Evolutionary conservation across 78 protist species (phyloP).

Genomic region (Speleostelium caveatum): DNA sequence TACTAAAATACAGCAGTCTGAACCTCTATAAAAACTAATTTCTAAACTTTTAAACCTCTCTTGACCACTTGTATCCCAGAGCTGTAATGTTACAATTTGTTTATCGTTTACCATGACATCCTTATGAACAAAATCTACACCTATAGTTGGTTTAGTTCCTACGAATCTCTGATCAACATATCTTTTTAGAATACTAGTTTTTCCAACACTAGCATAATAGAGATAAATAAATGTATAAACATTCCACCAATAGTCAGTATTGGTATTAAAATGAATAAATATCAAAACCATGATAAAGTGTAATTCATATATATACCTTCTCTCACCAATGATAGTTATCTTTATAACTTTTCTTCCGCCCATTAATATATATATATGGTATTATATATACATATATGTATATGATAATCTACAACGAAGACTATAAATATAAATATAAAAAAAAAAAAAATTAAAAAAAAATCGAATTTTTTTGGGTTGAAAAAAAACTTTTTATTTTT

Average conservation of each 20-base stretch:
- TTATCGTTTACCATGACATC: slow-evolving; percentile 69
- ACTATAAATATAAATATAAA: too few relatives aligned
- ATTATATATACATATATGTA: too few relatives aligned
- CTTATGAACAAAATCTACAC: slow-evolving; percentile 67
- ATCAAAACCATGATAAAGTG: background rate
- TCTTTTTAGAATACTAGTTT: slow-evolving; percentile 71
- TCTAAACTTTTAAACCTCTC: slow-evolving; percentile 85
- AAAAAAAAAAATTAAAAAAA: too few relatives aligned
- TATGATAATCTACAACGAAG: too few relatives aligned
- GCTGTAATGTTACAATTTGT: slow-evolving; percentile 65
- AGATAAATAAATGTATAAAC: background rate
- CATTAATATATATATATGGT: too few relatives aligned
- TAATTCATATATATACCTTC: slow-evolving; percentile 20
- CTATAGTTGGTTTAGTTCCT: slow-evolving; percentile 73
- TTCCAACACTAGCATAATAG: slow-evolving; percentile 37
- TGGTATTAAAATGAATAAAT: background rate
- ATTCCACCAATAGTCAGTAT: background rate
- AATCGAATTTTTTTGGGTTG: too few relatives aligned
- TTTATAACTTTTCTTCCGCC: slow-evolving; percentile 50
- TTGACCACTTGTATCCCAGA: slow-evolving; percentile 86
- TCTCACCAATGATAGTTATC: slow-evolving; percentile 66
- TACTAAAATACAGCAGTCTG: slow-evolving; percentile 86
- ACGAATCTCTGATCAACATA: slow-evolving; percentile 74
- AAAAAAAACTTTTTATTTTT: too few relatives aligned
- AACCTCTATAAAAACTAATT: slow-evolving; percentile 83